These are phyloP conservation scores for Rhizophora mangle DNA, from an alignment of 345 rosid species.

Conservation along the genomic window DNA sequence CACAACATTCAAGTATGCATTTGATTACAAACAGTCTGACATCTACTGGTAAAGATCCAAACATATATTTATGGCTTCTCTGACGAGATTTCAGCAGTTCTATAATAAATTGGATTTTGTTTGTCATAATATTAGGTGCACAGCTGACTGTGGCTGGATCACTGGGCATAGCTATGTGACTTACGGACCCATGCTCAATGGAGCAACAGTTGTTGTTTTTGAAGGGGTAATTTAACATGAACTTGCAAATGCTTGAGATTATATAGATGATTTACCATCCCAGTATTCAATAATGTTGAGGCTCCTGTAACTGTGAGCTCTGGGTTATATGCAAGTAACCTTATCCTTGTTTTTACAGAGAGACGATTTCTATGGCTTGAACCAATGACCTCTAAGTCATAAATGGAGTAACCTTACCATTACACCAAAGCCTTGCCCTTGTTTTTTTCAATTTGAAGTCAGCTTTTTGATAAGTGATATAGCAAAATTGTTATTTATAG, in stretches of 20 bases:
- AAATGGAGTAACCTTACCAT: too few relatives aligned
- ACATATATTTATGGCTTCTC: slow-evolving; percentile 5
- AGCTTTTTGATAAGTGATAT: too few relatives aligned
- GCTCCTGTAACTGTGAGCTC: too few relatives aligned
- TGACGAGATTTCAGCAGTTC: slow-evolving; percentile 4
- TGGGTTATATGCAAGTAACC: too few relatives aligned
- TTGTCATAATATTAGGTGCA: slow-evolving; percentile 63
- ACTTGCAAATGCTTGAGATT: slow-evolving; percentile 3
- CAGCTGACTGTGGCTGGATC: slow-evolving; percentile 99
- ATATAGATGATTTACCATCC: not conserved
- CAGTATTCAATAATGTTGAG: not conserved
- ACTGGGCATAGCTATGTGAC: slow-evolving; percentile 99
- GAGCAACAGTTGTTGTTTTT: slow-evolving; percentile 67
- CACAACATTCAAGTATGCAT: slow-evolving; percentile 94
- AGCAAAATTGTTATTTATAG: too few relatives aligned
- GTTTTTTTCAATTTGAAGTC: too few relatives aligned
- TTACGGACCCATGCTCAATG: slow-evolving; percentile 97
- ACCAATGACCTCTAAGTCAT: too few relatives aligned
- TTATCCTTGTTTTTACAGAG: too few relatives aligned
- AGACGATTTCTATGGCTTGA: too few relatives aligned
- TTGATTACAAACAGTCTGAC: slow-evolving; percentile 89
- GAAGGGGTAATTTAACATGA: slow-evolving; percentile 75
- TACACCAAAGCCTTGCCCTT: too few relatives aligned
- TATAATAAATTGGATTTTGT: slow-evolving; percentile 4
- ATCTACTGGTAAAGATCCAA: slow-evolving; percentile 68